Base-by-base conservation (phyloP, 78 protist species). In the Dictyostelium discoideum region DNA sequence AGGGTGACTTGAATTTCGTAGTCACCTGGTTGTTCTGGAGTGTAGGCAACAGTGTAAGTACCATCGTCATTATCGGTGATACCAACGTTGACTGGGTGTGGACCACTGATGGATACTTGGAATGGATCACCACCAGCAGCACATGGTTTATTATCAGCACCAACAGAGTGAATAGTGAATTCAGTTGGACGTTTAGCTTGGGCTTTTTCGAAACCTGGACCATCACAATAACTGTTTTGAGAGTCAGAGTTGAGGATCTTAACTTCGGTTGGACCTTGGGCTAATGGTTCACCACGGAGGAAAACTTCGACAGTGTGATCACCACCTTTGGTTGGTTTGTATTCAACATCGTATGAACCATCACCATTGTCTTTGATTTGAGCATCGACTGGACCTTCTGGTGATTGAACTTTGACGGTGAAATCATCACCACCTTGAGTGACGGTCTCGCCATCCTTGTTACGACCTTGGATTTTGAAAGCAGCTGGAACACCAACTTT, bases 41-140 rank as follows among this genome's bases (percentile, higher is more conserved):
- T 92, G 74, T 96, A 96, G 3, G 60, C 10, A 26, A 86, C 97
- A 16, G 93, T 92, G 94, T 96, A 96, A 26, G 97, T 92, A 67
- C 97, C 97, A 50, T 96, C 92, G 1, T 94, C 97, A n/a, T 96
- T 96, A 72, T 96, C 97, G 81, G 72, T 5, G 78, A 96, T 86
- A 48, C 72, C 11, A 24, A 84, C 93, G 5, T 86, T 46, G 77
- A 94, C 85, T 57, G 65, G 84, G 69, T 86, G 93, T 86, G 96
- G 96, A 67, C 93, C 87, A 65, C 22, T 11, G 84, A 86, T 84
- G 73, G 79, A 60, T 8, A 86, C 95, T 50, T 87, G 83, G 96
- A 87, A 96, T 63, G 94, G 92, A 87, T 90, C 97, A 39, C 97
- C 97, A 72, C 97, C 97, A 10, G 57, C 46, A 7, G 46, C 40